Evolutionary conservation across 305 asterid genomes (phyloP).

Genomic region (Fraxinus latifolia): DNA sequence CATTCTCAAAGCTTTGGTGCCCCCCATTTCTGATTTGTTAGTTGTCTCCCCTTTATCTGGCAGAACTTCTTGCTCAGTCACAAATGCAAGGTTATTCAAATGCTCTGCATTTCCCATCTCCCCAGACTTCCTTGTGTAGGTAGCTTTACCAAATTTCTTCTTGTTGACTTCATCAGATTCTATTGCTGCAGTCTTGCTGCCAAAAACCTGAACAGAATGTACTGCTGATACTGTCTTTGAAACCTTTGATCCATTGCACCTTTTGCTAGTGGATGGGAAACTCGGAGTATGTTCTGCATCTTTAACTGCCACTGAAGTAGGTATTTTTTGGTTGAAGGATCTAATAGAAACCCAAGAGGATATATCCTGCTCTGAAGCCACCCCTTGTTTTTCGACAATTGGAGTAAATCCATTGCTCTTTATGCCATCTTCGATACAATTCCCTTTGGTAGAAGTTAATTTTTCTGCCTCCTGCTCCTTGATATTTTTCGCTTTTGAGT

Average conservation of each 20-base stretch:
- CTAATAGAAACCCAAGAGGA: conserved; percentile 64
- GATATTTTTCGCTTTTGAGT: conserved; percentile 32
- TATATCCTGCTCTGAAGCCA: conserved; percentile 33
- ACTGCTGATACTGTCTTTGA: conserved; percentile 46
- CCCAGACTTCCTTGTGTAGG: conserved; percentile 29
- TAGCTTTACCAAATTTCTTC: conserved; percentile 24
- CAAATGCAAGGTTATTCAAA: conserved; percentile 32
- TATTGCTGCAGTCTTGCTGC: conserved; percentile 29
- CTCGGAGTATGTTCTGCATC: conserved; percentile 40
- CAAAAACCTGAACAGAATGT: conserved; percentile 38
- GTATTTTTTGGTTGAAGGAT: conserved; percentile 39
- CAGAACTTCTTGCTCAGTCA: conserved; percentile 38
- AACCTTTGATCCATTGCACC: conserved; percentile 34
- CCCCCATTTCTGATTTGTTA: conserved; percentile 45
- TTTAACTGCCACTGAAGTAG: conserved; percentile 39
- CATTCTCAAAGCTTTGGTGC: conserved; percentile 60
- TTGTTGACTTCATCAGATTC: conserved; percentile 31
- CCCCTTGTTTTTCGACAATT: conserved; percentile 31
- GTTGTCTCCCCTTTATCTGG: conserved; percentile 42
- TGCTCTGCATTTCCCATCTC: conserved; percentile 34
- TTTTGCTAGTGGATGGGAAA: conserved; percentile 31
- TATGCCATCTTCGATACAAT: conserved; percentile 31
- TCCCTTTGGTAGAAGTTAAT: conserved; percentile 33
- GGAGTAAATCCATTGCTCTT: conserved; percentile 32
- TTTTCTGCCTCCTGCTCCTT: conserved; percentile 36